Evolutionary conservation across 2,329 filamentous ascomycete genomes (phyloP).

Genomic region (Fonsecaea multimorphosa): DNA sequence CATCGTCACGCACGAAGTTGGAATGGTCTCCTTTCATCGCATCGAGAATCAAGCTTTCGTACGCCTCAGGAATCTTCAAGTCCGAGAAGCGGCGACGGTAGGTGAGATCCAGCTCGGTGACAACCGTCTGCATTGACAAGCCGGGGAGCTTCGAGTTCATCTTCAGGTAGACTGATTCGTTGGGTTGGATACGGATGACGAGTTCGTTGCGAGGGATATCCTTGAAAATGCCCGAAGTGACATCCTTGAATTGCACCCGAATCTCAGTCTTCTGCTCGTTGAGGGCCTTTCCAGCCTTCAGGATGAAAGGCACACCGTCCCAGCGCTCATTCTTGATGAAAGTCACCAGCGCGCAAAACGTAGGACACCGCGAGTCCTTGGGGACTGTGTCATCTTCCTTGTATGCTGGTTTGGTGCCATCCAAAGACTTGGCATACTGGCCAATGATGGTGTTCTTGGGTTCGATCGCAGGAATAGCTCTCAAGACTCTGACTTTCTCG

Average conservation of each 20-base stretch:
- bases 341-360: constrained; percentile 94
- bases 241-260: constrained; percentile 98
- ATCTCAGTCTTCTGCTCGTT: constrained; percentile 99
- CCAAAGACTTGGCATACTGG: constrained; percentile 94
- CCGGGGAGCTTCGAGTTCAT: constrained; percentile 99
- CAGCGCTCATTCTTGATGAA: constrained; percentile 99
- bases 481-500: constrained; percentile 94
- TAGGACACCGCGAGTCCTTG: constrained; percentile 95
- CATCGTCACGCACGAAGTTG: constrained; percentile 97
- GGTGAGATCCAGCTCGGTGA: constrained; percentile 96
- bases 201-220: constrained; percentile 99
- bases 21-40: constrained; percentile 99
- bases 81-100: constrained; percentile 98
- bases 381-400: constrained; percentile 99
- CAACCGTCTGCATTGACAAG: constrained; percentile 98
- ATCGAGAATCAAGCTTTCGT: constrained; percentile 96
- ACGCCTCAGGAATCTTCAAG: constrained; percentile 98
- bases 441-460: constrained; percentile 99
- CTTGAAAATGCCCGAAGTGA: constrained; percentile 99
- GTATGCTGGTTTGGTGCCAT: constrained; percentile 95
- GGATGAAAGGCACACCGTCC: constrained; percentile 98
- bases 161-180: constrained; percentile 99
- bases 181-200: constrained; percentile 98
- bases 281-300: constrained; percentile 98
- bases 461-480: constrained; percentile 91